Base-by-base conservation (phyloP, 805 yeast species). In the Starmera dryadoides region DNA sequence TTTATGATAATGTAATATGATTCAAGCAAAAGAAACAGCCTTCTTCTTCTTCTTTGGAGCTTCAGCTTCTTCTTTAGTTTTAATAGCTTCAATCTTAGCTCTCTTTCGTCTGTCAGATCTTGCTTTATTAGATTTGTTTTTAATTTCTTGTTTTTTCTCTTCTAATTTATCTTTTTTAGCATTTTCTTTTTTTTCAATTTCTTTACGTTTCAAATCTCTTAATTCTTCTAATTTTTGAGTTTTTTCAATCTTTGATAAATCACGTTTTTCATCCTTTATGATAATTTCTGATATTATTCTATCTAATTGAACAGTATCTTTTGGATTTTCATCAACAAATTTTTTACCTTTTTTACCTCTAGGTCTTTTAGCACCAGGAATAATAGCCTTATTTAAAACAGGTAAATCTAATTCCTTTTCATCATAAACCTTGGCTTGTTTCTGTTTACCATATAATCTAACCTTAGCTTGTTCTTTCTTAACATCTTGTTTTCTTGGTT, bases 191-290 rank as follows among this genome's bases (percentile, higher is more conserved):
- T 82, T 69, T 58, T 91, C 97, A 46, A 91, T 76, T 59, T 93
- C 98, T 62, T 81, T 72, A 53, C 86, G 77, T 66, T 84, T 86
- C 47, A 87, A 67, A 33, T 87, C 96, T 55, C 98, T 74, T 42
- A 91, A 76, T 50, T 86, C 95, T 60, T 91, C 97, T 35, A 93
- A 69, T 60, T 95, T 80, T 55, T 86, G 77, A 1, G 95, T 81
- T 56, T 86, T 86, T 56, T 91, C 98, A 41, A 93, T 68, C 62
- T 88, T 93, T 49, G 95, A 83, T 54, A 89, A 96, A 50, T 82
- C 80, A 8, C 77, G 74, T 33, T 75, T 72, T 45, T 91, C 97
- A 47, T 79, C 71, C 44, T 81, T 76, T 55, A 88, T 95, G 51
- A 87, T 88, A 40, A 93, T 87, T 25, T 82, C 77, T 47, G 79